Conservation (phyloP, 1,284 basidiomycete genomes). For the Phenoliferia sp. region DNA sequence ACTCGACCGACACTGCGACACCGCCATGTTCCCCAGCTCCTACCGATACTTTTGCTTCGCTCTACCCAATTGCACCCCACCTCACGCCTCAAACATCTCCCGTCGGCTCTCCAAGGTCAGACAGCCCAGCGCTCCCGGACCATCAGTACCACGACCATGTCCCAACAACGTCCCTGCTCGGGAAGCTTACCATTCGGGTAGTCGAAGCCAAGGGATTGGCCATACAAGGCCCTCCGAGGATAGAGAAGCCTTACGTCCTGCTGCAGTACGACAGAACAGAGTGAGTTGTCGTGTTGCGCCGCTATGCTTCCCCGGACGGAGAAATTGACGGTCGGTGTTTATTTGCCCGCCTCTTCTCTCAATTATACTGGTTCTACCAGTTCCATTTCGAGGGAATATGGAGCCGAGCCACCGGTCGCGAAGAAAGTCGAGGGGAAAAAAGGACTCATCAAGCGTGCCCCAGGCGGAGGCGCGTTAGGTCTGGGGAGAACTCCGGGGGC, state of each 20-base stretch:
- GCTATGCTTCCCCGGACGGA: no score
- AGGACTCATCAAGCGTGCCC: constrained; percentile 1
- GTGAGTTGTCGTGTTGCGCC: constrained; percentile 6
- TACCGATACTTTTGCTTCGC: neutral
- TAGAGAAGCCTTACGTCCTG: constrained; percentile 27
- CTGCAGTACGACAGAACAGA: constrained; percentile 31
- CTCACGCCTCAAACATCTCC: constrained; percentile 16
- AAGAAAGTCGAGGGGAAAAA: neutral
- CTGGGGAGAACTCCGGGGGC: neutral
- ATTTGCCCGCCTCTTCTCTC: neutral
- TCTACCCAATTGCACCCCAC: constrained; percentile 20
- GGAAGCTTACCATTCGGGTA: constrained; percentile 19
- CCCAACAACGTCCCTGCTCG: constrained; percentile 19
- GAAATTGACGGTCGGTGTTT: no score
- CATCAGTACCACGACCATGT: constrained; percentile 4
- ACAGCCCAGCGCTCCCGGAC: constrained; percentile 1
- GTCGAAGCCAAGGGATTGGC: constrained; percentile 25
- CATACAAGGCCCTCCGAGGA: neutral
- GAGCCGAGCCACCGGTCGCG: constrained; percentile 14
- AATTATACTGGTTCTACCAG: neutral
- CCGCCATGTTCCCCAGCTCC: neutral
- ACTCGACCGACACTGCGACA: neutral
- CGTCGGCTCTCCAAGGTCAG: neutral
- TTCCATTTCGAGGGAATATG: constrained; percentile 28
- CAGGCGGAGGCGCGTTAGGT: neutral